A percentile compares a stretch with the other conserved stretches of the same genome.
Evolutionary conservation across 345 rosid genomes (phyloP).

Genomic region (Ceriops tagal): DNA sequence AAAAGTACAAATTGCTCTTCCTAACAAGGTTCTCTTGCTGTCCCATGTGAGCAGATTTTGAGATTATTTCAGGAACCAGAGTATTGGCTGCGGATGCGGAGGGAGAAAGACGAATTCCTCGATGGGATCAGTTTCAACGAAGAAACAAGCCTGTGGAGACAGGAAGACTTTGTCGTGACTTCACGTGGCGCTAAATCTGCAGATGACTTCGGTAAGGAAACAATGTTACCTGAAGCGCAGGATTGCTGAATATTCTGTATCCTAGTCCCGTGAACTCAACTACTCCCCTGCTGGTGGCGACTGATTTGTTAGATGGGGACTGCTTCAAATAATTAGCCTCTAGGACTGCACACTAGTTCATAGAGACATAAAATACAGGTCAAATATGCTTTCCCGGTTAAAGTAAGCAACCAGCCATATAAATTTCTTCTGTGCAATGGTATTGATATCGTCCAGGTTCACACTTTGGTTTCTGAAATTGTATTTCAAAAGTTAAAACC

Average conservation of each 20-base stretch:
- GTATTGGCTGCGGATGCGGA: constrained; percentile 21
- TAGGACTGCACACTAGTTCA: too few species aligned
- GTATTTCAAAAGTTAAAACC: too few species aligned
- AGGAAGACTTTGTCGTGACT: not conserved
- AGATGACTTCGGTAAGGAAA: not conserved
- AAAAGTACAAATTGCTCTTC: not conserved
- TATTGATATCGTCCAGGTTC: too few species aligned
- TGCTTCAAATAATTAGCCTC: too few species aligned
- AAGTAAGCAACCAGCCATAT: too few species aligned
- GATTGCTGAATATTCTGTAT: not conserved
- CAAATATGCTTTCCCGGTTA: too few species aligned
- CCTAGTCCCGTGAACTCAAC: not conserved
- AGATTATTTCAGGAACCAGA: constrained; percentile 31
- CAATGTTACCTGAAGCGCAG: not conserved
- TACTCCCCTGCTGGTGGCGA: too few species aligned
- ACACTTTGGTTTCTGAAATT: too few species aligned
- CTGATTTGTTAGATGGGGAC: too few species aligned
- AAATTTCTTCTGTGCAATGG: too few species aligned
- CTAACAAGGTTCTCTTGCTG: not conserved
- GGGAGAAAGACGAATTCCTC: constrained; percentile 26
- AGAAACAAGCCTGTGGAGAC: constrained; percentile 18
- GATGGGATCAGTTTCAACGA: constrained; percentile 14
- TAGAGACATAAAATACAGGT: too few species aligned
- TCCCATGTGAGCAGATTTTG: constrained; percentile 30
- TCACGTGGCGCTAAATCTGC: not conserved